A percentile compares a stretch with the other conserved stretches of the same genome.
phyloP scores from a whole-genome alignment of 108 stramenopile species.

The Aurantiochytrium sp. region DNA sequence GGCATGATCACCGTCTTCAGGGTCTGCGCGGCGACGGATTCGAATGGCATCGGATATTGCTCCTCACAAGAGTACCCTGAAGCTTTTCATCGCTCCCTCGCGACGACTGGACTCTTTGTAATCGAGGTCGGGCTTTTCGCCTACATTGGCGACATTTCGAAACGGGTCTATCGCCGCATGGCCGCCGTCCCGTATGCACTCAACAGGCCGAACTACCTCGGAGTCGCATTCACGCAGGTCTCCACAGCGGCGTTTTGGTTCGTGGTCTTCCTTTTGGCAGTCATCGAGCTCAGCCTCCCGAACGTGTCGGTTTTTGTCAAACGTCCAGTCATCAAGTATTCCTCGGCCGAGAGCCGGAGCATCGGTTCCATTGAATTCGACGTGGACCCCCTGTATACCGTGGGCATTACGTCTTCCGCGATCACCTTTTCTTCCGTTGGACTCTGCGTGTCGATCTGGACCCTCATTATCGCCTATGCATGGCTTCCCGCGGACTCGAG shows the following conservation, averaged over 20 bases:
- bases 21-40: background rate
- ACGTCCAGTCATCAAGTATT: background rate
- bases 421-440: background rate
- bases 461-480: background rate
- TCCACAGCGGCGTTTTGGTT: background rate
- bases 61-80: background rate
- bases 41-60: background rate
- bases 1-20: background rate
- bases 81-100: background rate
- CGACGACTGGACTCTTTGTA: background rate
- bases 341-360: too few relatives aligned
- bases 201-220: background rate
- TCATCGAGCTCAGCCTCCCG: background rate
- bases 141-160: background rate
- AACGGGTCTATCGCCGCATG: background rate
- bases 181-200: background rate
- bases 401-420: background rate
- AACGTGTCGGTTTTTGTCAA: background rate
- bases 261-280: background rate
- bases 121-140: background rate
- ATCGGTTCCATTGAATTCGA: background rate
- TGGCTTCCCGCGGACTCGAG: constrained; percentile 9
- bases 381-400: background rate
- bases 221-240: background rate
- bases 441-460: background rate